phyloP scores from a whole-genome alignment of 305 asterid genomes.

The Coffea humblotiana region DNA sequence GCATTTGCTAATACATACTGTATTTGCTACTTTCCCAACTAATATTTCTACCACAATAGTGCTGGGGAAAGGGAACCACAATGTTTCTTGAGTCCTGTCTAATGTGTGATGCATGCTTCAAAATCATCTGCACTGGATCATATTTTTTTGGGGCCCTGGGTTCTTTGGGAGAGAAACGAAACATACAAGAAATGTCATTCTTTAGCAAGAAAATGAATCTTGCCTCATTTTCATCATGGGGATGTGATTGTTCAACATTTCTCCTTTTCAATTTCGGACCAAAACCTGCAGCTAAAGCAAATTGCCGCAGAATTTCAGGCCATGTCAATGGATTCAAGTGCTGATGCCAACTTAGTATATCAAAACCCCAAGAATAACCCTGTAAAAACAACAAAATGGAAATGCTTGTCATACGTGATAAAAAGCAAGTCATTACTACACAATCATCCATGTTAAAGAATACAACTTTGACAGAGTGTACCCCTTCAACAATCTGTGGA shows the following conservation, averaged over 20 bases:
- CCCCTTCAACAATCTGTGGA: constrained; percentile 87
- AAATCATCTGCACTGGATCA: not conserved
- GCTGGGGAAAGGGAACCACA: not conserved
- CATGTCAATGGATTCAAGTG: constrained; percentile 83
- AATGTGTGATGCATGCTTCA: not conserved
- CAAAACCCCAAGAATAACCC: constrained; percentile 97
- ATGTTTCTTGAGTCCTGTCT: not conserved
- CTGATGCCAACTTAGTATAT: constrained; percentile 78
- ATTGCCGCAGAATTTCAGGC: constrained; percentile 94
- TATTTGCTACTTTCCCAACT: not conserved
- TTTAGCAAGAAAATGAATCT: constrained; percentile 26
- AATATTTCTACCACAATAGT: not conserved
- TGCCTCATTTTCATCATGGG: constrained; percentile 70
- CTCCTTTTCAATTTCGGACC: constrained; percentile 79
- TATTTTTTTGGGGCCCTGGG: not conserved
- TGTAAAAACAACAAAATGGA: constrained; percentile 35
- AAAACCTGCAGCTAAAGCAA: constrained; percentile 89
- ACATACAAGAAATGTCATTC: not conserved
- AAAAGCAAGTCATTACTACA: constrained; percentile 13
- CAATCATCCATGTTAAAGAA: not conserved
- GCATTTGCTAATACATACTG: not conserved
- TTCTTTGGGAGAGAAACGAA: not conserved
- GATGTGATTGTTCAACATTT: constrained; percentile 33
- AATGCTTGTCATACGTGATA: constrained; percentile 20
- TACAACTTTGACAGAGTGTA: constrained; percentile 27